A percentile compares a stretch with the other conserved stretches of the same genome.
Evolutionary conservation across 2,329 filamentous ascomycete genomes (phyloP).

Genomic region (Fusarium equiseti): DNA sequence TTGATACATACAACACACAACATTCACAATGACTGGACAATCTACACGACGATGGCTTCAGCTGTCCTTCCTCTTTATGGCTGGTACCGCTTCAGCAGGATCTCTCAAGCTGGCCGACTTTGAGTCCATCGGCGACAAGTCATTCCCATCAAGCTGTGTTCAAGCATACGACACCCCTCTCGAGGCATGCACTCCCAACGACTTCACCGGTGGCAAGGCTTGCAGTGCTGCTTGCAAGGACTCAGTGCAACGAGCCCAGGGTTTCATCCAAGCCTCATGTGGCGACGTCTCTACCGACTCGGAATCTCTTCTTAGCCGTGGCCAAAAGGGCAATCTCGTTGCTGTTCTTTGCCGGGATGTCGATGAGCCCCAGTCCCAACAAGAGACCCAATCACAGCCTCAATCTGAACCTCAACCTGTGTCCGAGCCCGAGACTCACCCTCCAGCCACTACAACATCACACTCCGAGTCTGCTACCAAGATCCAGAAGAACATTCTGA

Average conservation of each 20-base stretch:
- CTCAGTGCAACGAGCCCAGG: conserved; percentile 47
- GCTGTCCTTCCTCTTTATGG: conserved; percentile 42
- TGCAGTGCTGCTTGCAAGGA: conserved; percentile 56
- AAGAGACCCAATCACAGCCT: conserved; percentile 20
- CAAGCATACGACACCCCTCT: conserved; percentile 59
- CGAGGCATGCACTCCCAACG: conserved; percentile 51
- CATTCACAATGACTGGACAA: conserved; percentile 32
- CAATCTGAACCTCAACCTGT: conserved; percentile 15
- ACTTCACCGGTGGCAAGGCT: conserved; percentile 52
- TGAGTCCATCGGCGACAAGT: conserved; percentile 54
- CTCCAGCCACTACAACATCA: conserved; percentile 12
- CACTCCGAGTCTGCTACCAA: conserved; percentile 13
- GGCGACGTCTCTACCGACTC: conserved; percentile 38
- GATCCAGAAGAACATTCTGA: conserved; percentile 30
- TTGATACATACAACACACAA: background rate
- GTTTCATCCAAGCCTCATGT: conserved; percentile 48
- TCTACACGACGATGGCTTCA: conserved; percentile 43
- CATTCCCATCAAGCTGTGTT: conserved; percentile 54
- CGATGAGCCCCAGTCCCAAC: conserved; percentile 23
- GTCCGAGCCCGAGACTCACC: conserved; percentile 12
- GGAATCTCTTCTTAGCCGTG: conserved; percentile 54
- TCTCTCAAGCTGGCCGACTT: conserved; percentile 55
- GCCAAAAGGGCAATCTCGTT: conserved; percentile 54
- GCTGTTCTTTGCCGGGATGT: conserved; percentile 51
- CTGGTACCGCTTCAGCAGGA: conserved; percentile 41